Conservation (phyloP, 371 early-diverging fungal species). For the Actinomortierella wolfii region DNA sequence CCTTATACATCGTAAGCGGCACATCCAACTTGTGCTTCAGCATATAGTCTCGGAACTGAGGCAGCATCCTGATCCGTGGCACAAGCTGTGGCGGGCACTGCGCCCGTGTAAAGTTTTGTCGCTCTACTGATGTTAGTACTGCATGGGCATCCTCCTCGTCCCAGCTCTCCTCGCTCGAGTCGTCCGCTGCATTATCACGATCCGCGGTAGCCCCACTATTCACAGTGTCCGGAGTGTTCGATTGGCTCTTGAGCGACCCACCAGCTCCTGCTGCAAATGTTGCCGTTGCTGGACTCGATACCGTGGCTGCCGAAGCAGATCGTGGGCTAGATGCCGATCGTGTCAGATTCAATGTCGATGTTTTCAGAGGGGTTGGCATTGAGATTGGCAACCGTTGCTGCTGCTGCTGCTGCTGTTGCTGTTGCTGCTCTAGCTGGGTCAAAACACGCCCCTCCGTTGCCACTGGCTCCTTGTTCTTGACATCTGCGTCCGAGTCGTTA, state of each 20-base stretch:
- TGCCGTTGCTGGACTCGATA: neutral
- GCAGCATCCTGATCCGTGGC: slow-evolving; percentile 18
- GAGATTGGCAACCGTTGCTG: too few species aligned
- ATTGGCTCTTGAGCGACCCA: neutral
- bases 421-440: too few species aligned
- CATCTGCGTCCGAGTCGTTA: too few species aligned
- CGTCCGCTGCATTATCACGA: neutral
- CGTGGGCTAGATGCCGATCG: neutral
- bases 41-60: slow-evolving; percentile 29
- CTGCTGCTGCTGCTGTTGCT: too few species aligned
- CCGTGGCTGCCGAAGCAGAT: neutral
- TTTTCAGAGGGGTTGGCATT: too few species aligned
- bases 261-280: neutral
- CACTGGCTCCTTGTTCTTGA: too few species aligned
- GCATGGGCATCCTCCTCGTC: slow-evolving; percentile 24
- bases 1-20: slow-evolving; percentile 20
- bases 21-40: slow-evolving; percentile 4
- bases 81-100: slow-evolving; percentile 6
- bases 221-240: neutral
- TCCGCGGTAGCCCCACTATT: neutral
- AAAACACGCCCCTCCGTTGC: too few species aligned
- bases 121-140: slow-evolving; percentile 11
- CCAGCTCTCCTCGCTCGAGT: slow-evolving; percentile 6
- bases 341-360: neutral
- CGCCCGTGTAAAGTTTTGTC: slow-evolving; percentile 10